Percentiles rank a stretch among this genome's conserved stretches.
Conservation (phyloP, 345 rosid genomes). For the Boechera stricta region DNA sequence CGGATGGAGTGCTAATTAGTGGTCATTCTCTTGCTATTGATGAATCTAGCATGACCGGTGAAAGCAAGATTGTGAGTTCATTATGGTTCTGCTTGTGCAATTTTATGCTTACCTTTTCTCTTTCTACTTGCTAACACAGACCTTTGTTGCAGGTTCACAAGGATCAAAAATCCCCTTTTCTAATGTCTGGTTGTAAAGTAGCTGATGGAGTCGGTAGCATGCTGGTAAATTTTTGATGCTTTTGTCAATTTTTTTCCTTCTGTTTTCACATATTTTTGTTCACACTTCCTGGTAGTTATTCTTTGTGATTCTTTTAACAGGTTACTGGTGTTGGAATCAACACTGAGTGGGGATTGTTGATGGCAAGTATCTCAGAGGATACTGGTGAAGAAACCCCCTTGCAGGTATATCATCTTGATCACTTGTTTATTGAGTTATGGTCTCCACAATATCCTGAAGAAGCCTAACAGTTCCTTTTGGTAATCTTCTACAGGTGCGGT, state of each 20-base stretch:
- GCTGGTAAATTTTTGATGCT: conserved; percentile 64
- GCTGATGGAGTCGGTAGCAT: conserved; percentile 97
- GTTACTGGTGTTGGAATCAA: conserved; percentile 99
- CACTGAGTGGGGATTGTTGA: conserved; percentile 98
- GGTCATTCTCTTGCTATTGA: conserved; percentile 96
- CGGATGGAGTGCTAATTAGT: conserved; percentile 87
- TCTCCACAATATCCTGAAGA: conserved; percentile 24
- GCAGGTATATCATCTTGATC: conserved; percentile 69
- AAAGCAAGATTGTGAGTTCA: conserved; percentile 86
- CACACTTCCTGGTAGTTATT: conserved; percentile 19
- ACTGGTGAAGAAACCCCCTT: conserved; percentile 99
- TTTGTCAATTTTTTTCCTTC: neutral
- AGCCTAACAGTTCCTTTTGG: conserved; percentile 28
- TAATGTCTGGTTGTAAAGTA: conserved; percentile 99
- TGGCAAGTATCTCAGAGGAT: conserved; percentile 99
- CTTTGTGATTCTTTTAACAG: conserved; percentile 49
- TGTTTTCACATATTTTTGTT: conserved; percentile 2
- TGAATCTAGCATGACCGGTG: conserved; percentile 99
- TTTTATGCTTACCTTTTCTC: conserved; percentile 11
- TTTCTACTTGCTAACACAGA: conserved; percentile 39
- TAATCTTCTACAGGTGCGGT: conserved; percentile 66
- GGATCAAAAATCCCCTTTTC: conserved; percentile 85
- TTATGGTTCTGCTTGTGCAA: conserved; percentile 26
- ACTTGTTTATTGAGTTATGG: neutral
- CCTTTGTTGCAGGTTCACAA: conserved; percentile 71